Evolutionary conservation across 441 rosid genomes (phyloP).

Genomic region (Gossypium lobatum): DNA sequence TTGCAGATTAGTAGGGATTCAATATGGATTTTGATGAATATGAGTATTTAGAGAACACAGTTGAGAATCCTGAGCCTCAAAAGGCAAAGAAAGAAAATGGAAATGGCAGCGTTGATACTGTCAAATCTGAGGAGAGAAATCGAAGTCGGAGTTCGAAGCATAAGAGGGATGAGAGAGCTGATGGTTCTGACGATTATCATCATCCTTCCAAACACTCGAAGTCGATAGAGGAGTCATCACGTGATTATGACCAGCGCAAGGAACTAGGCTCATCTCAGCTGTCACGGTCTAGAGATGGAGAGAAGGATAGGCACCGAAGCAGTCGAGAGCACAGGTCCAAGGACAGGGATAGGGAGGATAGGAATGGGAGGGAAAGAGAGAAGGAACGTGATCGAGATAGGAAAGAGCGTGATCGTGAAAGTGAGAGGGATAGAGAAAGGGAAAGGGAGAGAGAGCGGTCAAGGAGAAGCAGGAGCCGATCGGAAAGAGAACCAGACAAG

Average conservation of each 20-base stretch:
- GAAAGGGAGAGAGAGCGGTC: constrained; percentile 53
- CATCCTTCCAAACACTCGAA: constrained; percentile 28
- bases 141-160: constrained; percentile 52
- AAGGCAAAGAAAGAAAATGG: constrained; percentile 36
- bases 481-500: constrained; percentile 53
- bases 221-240: constrained; percentile 43
- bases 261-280: constrained; percentile 27
- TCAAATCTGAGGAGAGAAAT: constrained; percentile 41
- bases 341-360: constrained; percentile 32
- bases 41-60: constrained; percentile 84
- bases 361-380: constrained; percentile 44
- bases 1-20: constrained; percentile 10
- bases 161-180: constrained; percentile 46
- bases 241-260: constrained; percentile 26
- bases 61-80: constrained; percentile 59
- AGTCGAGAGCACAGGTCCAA: constrained; percentile 48
- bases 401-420: constrained; percentile 12
- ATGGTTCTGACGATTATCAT: constrained; percentile 20
- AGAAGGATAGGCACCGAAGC: constrained; percentile 43
- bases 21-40: constrained; percentile 92
- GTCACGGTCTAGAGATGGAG: constrained; percentile 35
- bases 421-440: constrained; percentile 31
- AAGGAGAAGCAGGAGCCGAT: constrained; percentile 53
- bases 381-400: constrained; percentile 28
- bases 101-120: constrained; percentile 49